These are phyloP conservation scores for Speleostelium caveatum DNA, from an alignment of 78 protist genomes.

Conservation along the genomic window DNA sequence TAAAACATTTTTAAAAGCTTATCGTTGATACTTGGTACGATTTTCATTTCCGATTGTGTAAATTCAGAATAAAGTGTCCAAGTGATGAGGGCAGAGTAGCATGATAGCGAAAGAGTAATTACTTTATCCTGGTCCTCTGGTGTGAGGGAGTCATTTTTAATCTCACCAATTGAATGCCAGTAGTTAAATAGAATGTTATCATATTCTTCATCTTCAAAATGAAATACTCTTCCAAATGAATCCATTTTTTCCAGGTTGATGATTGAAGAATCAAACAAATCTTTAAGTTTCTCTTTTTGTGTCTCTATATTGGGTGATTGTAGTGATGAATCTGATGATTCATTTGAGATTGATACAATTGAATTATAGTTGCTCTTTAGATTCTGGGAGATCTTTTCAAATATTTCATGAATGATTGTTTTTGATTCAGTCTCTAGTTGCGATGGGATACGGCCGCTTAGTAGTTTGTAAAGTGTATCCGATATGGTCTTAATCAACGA, in stretches of 20 bases:
- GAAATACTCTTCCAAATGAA: constrained; percentile 14
- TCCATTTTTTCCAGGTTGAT: neutral
- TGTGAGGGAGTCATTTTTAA: neutral
- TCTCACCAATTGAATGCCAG: too few species aligned
- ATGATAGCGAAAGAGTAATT: neutral
- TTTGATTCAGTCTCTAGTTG: constrained; percentile 43
- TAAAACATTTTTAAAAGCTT: neutral
- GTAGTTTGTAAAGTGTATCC: neutral
- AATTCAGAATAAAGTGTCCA: neutral
- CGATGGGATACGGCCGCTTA: constrained; percentile 21
- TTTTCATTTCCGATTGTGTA: neutral
- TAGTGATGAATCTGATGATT: neutral
- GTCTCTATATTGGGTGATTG: neutral
- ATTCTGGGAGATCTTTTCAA: neutral
- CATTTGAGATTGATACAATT: neutral
- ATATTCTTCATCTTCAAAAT: neutral
- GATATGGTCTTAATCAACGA: constrained; percentile 5
- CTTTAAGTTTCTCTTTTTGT: neutral
- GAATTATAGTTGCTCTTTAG: neutral
- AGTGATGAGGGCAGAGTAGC: neutral
- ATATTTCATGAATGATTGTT: neutral
- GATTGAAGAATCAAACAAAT: neutral
- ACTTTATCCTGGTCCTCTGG: neutral
- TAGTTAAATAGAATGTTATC: neutral
- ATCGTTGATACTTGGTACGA: neutral